Evolutionary conservation across 2,329 filamentous ascomycete genomes (phyloP), one percentile per base, ranked within the genome.

Genomic region (Anthostomella pinea): DNA sequence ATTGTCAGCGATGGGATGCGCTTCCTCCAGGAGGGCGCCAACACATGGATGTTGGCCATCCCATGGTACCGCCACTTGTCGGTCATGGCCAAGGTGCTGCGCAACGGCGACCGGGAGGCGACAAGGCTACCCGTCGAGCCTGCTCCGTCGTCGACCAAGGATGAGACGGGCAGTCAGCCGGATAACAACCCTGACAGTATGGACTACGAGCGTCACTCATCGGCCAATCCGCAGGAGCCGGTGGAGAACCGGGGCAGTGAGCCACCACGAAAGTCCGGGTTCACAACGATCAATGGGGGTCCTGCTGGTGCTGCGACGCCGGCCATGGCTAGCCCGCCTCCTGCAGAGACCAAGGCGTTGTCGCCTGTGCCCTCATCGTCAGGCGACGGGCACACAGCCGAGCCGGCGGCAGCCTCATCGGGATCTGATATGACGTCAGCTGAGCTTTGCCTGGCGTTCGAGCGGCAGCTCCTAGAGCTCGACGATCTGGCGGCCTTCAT

Each of bases 401-500:
- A 59, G 36, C 20, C 51, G 14, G 23, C 52, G 19, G 41, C 62
- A 0, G 56, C 59, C 9, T 41, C 56, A 3, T 43, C 41, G 5
- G 49, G 49, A 24, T 54, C 26, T 28, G 76, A 80, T 43, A 80
- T 80, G 73, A 79, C 75, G 3, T 71, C 75, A 0, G 67, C 70
- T 5, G 76, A 80, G 52, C 63, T 80, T 11, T 80, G 77, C 51
- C 61, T 64, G 10, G 76, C 76, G 0, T 80, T 80, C 49, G 77
- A 80, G 61, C 65, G 74, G 20, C 76, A 80, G 56, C 65, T 80
- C 1, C 63, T 80, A 8, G 76, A 80, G 53, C 63, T 80, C 6
- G 76, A 80, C 43, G 76, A 80, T 49, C 67, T 80, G 8, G 76
- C 76, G 20, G 76, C 76, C 3, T 79, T 80, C 35, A 80, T 80